phyloP scores from a whole-genome alignment of 2,329 filamentous ascomycete species.

The Alternaria postmessia region DNA sequence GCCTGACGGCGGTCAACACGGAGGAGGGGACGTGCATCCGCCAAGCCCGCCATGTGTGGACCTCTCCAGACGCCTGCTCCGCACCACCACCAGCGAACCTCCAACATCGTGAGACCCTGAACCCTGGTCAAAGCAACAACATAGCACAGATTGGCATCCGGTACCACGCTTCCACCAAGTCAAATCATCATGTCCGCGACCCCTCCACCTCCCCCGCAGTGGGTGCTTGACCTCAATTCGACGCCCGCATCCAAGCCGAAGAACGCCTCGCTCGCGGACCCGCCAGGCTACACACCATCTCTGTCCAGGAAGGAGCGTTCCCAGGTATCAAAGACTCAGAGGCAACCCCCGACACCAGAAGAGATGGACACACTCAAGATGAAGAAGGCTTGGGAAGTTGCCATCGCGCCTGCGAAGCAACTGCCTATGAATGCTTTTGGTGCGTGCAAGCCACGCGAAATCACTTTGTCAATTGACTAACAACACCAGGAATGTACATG shows the following conservation, averaged over 20 bases:
- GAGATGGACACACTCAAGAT: constrained; percentile 96
- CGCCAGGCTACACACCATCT: constrained; percentile 77
- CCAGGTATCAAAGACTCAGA: constrained; percentile 54
- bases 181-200: constrained; percentile 27
- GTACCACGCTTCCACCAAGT: not conserved
- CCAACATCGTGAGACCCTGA: not conserved
- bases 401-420: constrained; percentile 89
- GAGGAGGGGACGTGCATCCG: constrained; percentile 36
- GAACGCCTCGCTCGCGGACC: constrained; percentile 76
- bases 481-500: constrained; percentile 84
- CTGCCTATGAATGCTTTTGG: constrained; percentile 98
- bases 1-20: constrained; percentile 30
- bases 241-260: constrained; percentile 73
- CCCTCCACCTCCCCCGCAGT: constrained; percentile 69
- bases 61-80: constrained; percentile 8
- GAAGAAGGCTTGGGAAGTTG: constrained; percentile 99
- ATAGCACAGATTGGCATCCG: no score
- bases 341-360: constrained; percentile 74
- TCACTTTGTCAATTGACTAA: not conserved
- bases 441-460: constrained; percentile 22
- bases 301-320: constrained; percentile 52
- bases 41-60: constrained; percentile 27
- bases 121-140: not conserved
- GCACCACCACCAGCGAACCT: constrained; percentile 10
- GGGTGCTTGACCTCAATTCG: constrained; percentile 81